These are phyloP conservation scores for Trichosporon ovoides DNA, from an alignment of 1,284 basidiomycete species.

Conservation along the genomic window DNA sequence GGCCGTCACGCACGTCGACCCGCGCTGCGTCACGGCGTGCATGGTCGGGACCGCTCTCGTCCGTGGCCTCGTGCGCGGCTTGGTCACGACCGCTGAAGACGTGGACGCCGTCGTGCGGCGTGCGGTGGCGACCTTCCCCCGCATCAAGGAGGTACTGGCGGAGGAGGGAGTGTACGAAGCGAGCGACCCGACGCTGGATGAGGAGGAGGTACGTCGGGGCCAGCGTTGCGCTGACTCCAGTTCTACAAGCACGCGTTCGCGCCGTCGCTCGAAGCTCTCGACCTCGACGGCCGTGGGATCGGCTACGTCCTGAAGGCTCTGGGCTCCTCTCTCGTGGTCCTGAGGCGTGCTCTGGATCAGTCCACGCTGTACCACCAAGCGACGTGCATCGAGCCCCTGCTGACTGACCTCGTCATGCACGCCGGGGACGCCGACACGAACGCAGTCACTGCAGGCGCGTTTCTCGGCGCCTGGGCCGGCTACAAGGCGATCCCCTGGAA, in stretches of 20 bases:
- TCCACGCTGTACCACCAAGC: background rate
- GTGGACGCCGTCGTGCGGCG: conserved; percentile 7
- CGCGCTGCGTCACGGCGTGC: conserved; percentile 13
- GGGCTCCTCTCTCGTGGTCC: conserved; percentile 8
- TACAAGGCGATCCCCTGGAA: conserved; percentile 15
- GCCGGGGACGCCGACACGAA: conserved; percentile 22
- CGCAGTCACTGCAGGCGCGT: conserved; percentile 15
- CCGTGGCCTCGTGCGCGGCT: conserved; percentile 12
- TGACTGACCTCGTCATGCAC: conserved; percentile 11
- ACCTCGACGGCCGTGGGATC: conserved; percentile 14
- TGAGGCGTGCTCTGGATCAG: background rate
- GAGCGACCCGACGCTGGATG: conserved; percentile 3
- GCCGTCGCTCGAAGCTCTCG: conserved; percentile 1
- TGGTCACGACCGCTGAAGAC: background rate
- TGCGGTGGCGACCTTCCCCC: background rate
- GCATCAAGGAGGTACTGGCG: background rate
- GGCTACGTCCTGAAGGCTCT: conserved; percentile 21
- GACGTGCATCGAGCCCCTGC: conserved; percentile 13
- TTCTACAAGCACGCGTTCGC: conserved; percentile 1
- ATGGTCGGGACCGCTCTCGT: conserved; percentile 15
- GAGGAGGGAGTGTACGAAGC: conserved; percentile 1
- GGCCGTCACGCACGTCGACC: conserved; percentile 17
- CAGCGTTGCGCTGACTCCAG: conserved; percentile 1
- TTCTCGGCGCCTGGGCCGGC: conserved; percentile 17
- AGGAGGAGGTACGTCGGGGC: conserved; percentile 8